A percentile compares a stretch with the other conserved stretches of the same genome.
Evolutionary conservation across 2,329 filamentous ascomycete genomes (phyloP).

Genomic region (Beauveria bassiana): DNA sequence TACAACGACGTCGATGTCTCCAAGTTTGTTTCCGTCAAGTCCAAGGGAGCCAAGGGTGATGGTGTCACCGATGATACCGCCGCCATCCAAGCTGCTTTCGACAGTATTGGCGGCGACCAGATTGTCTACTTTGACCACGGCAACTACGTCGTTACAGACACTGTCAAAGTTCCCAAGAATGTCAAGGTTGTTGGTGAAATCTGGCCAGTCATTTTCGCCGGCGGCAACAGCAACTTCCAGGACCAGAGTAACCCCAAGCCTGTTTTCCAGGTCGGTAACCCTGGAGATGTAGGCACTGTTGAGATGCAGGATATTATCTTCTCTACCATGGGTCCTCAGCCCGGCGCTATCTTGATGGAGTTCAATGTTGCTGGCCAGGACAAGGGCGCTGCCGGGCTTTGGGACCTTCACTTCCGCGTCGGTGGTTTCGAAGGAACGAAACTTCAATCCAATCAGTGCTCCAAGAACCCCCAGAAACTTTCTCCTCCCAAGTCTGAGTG

Average conservation of each 20-base stretch:
- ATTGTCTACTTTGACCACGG: conserved; percentile 72
- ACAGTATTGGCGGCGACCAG: conserved; percentile 55
- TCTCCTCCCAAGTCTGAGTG: conserved; percentile 59
- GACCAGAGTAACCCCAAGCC: conserved; percentile 69
- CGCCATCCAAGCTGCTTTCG: conserved; percentile 71
- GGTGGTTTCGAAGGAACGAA: conserved; percentile 79
- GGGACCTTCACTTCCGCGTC: conserved; percentile 94
- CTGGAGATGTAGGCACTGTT: conserved; percentile 68
- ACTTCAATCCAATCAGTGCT: conserved; percentile 71
- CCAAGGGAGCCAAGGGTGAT: conserved; percentile 77
- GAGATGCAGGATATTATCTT: conserved; percentile 87
- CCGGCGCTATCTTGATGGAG: conserved; percentile 83
- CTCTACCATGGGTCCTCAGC: conserved; percentile 72
- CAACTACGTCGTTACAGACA: conserved; percentile 62
- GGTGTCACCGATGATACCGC: conserved; percentile 80
- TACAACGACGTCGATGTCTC: conserved; percentile 62
- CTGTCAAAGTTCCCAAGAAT: conserved; percentile 65
- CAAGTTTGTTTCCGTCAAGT: conserved; percentile 76
- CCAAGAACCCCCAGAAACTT: conserved; percentile 61
- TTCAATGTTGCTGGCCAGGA: conserved; percentile 71
- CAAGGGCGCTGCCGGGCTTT: conserved; percentile 70
- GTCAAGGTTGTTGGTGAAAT: conserved; percentile 86
- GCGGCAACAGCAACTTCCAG: conserved; percentile 61
- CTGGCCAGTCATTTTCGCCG: conserved; percentile 83
- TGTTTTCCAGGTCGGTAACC: conserved; percentile 77